Conservation (phyloP, 192 early-diverging fungal genomes). For the Backusella macrospora region DNA sequence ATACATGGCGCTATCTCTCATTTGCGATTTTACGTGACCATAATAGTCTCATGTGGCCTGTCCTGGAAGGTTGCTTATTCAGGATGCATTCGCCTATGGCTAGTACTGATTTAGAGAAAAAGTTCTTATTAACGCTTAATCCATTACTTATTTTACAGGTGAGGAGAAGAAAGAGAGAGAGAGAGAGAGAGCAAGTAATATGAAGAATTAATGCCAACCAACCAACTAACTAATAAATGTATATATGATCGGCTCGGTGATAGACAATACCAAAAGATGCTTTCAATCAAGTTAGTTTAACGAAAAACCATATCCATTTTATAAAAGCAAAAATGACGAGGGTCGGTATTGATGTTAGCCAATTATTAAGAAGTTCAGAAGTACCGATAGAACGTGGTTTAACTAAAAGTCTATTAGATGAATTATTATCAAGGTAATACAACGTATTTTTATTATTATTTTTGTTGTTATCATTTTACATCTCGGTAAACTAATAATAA, state of each 20-base stretch:
- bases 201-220: too few species aligned
- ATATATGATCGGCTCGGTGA: too few species aligned
- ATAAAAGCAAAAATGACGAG: slow-evolving; percentile 3
- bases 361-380: slow-evolving; percentile 15
- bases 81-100: background rate
- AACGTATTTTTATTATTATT: background rate
- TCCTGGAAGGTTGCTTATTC: background rate
- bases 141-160: slow-evolving; percentile 6
- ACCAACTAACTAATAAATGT: too few species aligned
- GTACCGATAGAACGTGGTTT: slow-evolving; percentile 11
- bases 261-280: slow-evolving; percentile 7
- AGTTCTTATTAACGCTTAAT: background rate
- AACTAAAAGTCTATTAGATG: slow-evolving; percentile 13
- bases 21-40: background rate
- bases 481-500: background rate
- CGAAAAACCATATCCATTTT: background rate
- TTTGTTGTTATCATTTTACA: background rate
- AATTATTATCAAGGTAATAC: slow-evolving; percentile 3
- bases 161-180: background rate
- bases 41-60: background rate
- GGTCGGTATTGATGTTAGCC: slow-evolving; percentile 6
- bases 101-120: background rate
- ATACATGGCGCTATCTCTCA: slow-evolving; percentile 9
- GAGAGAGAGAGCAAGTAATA: too few species aligned
- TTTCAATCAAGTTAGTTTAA: background rate